These are phyloP conservation scores for Quercus rubra DNA, from an alignment of 306 rosid genomes.

Conservation along the genomic window DNA sequence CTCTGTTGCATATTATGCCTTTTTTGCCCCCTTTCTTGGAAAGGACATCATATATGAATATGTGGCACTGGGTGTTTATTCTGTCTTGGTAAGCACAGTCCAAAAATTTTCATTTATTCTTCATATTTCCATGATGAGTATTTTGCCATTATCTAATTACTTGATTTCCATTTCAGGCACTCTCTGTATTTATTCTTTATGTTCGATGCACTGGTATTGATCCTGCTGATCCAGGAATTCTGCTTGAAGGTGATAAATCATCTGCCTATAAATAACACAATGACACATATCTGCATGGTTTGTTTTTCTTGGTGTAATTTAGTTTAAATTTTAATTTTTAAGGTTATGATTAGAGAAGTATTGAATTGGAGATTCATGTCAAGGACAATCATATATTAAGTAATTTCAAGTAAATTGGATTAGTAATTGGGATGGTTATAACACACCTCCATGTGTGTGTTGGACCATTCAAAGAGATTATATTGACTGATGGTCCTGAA, in stretches of 20 bases:
- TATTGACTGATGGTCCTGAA: neutral
- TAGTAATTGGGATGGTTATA: neutral
- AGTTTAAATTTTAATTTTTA: constrained; percentile 11
- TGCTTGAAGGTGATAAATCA: constrained; percentile 47
- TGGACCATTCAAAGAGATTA: neutral
- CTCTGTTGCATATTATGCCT: constrained; percentile 73
- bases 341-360: neutral
- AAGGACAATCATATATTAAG: neutral
- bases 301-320: constrained; percentile 14
- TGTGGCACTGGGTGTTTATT: constrained; percentile 67
- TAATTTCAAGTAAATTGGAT: neutral
- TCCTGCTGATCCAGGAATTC: constrained; percentile 70
- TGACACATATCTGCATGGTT: constrained; percentile 53
- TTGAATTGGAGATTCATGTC: constrained; percentile 1
- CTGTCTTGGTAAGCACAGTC: constrained; percentile 49
- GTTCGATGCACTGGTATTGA: constrained; percentile 82
- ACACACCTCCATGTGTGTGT: neutral
- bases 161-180: constrained; percentile 47
- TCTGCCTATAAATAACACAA: constrained; percentile 39
- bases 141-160: constrained; percentile 17
- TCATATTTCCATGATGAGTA: neutral
- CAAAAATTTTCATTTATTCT: neutral
- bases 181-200: constrained; percentile 68
- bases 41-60: constrained; percentile 48
- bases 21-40: constrained; percentile 78